phyloP scores from a whole-genome alignment of 306 rosid genomes.

The Casuarina cunninghamiana region DNA sequence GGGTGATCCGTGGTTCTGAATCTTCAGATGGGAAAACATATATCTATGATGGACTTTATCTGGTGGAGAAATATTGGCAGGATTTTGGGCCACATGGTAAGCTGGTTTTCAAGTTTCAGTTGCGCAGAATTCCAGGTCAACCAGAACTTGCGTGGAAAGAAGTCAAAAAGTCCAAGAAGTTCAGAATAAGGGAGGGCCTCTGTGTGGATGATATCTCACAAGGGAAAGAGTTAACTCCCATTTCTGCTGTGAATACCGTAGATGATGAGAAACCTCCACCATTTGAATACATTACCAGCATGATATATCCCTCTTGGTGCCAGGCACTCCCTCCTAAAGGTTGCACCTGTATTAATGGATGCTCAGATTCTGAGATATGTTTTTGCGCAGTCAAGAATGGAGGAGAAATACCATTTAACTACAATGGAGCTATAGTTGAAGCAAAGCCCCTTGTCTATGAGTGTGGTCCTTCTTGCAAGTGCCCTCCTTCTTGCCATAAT shows the following conservation, averaged over 20 bases:
- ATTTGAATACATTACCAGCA: conserved; percentile 65
- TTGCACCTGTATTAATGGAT: conserved; percentile 65
- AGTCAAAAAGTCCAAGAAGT: conserved; percentile 72
- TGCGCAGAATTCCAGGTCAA: conserved; percentile 69
- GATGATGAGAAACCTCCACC: conserved; percentile 79
- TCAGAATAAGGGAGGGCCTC: conserved; percentile 64
- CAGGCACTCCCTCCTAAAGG: conserved; percentile 51
- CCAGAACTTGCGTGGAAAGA: conserved; percentile 88
- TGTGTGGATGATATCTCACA: conserved; percentile 75
- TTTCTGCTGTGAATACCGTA: conserved; percentile 75
- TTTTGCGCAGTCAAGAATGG: conserved; percentile 73
- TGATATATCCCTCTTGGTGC: conserved; percentile 78
- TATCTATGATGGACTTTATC: conserved; percentile 84
- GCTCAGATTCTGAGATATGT: conserved; percentile 79
- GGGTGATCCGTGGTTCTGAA: conserved; percentile 89
- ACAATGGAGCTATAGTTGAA: conserved; percentile 81
- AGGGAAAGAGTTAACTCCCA: conserved; percentile 77
- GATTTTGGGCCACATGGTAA: conserved; percentile 81
- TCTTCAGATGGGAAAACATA: conserved; percentile 65
- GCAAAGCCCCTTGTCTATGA: conserved; percentile 84
- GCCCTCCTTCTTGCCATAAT: conserved; percentile 76
- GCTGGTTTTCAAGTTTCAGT: conserved; percentile 67
- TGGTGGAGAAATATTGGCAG: conserved; percentile 72
- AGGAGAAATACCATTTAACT: conserved; percentile 83
- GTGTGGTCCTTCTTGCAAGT: conserved; percentile 82